phyloP scores from a whole-genome alignment of 1,284 basidiomycete genomes.

The Lentinula novae-zelandiae region DNA sequence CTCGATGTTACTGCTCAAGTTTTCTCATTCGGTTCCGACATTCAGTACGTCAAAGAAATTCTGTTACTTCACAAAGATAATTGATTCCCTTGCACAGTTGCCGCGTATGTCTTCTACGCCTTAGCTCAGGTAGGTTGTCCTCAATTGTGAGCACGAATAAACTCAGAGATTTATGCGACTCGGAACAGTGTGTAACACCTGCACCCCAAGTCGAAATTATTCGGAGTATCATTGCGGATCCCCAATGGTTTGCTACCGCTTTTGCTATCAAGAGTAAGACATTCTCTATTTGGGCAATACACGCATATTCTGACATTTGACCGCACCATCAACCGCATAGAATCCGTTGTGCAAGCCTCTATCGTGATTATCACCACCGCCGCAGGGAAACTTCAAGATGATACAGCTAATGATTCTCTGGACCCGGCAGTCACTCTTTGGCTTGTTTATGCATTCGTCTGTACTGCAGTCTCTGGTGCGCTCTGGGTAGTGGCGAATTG shows the following conservation, averaged over 20 bases:
- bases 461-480: conserved; percentile 33
- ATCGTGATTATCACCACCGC: conserved; percentile 44
- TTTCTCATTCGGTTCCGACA: conserved; percentile 34
- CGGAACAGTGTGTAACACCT: conserved; percentile 28
- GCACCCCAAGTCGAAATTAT: conserved; percentile 44
- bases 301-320: not conserved
- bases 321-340: conserved; percentile 5
- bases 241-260: conserved; percentile 41
- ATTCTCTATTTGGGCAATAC: not conserved
- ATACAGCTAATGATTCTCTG: conserved; percentile 33
- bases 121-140: conserved; percentile 31
- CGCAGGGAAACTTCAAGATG: conserved; percentile 39
- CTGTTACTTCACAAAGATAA: conserved; percentile 12
- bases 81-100: conserved; percentile 22
- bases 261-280: conserved; percentile 15
- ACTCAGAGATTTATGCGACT: not conserved
- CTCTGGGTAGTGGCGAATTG: conserved; percentile 29
- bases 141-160: not conserved
- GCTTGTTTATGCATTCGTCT: conserved; percentile 39
- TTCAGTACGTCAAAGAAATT: conserved; percentile 25
- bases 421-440: conserved; percentile 39
- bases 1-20: conserved; percentile 40
- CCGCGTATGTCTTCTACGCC: conserved; percentile 42
- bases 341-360: conserved; percentile 40
- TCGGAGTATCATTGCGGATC: conserved; percentile 37